phyloP scores from a whole-genome alignment of 805 yeast species.

The Nakazawaea holstii region DNA sequence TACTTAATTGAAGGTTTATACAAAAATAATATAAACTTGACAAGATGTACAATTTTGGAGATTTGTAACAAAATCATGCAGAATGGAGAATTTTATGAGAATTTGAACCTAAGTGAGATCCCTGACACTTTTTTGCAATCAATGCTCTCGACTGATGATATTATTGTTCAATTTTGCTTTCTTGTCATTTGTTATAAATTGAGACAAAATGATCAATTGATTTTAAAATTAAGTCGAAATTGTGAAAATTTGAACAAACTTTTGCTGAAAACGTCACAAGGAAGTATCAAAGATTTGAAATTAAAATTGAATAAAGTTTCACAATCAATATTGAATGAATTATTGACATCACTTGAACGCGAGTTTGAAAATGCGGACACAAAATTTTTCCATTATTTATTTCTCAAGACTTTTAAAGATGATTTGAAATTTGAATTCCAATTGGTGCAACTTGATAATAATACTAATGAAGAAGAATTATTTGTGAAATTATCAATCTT shows the following conservation, averaged over 20 bases:
- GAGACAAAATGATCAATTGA: conserved; percentile 12
- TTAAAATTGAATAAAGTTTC: not conserved
- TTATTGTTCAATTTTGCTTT: conserved; percentile 2
- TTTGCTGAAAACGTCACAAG: not conserved
- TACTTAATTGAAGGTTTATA: conserved; percentile 10
- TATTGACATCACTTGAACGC: not conserved
- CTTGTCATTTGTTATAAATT: conserved; percentile 7
- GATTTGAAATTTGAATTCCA: not conserved
- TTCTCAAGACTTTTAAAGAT: not conserved
- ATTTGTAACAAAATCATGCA: conserved; percentile 18
- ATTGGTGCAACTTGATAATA: not conserved
- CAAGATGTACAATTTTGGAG: conserved; percentile 20
- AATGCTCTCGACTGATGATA: conserved; percentile 5
- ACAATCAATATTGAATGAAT: not conserved
- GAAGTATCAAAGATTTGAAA: not conserved
- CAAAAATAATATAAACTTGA: conserved; percentile 14
- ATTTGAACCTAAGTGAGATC: conserved; percentile 13
- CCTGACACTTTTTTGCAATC: conserved; percentile 8
- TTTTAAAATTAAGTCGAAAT: conserved; percentile 3
- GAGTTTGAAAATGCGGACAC: not conserved
- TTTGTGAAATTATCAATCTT: not conserved
- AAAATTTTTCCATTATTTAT: not conserved
- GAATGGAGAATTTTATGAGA: conserved; percentile 16
- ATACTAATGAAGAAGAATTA: not conserved
- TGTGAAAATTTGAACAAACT: not conserved